Conservation (phyloP, 495 filamentous ascomycete species). For the Rusavskia elegans region DNA sequence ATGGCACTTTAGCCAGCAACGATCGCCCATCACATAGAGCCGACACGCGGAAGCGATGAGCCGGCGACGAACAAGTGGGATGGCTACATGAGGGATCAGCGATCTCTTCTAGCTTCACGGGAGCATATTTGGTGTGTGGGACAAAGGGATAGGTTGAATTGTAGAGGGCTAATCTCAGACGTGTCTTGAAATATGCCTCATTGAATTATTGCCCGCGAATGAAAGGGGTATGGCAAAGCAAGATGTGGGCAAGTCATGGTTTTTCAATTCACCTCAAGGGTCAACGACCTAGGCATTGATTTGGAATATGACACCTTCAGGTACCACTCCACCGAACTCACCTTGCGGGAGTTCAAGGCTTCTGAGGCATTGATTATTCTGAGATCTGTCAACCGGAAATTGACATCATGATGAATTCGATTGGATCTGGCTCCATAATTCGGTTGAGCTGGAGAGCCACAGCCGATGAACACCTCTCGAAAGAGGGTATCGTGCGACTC, state of each 20-base stretch:
- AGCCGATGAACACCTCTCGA: slow-evolving; percentile 47
- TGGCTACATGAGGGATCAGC: neutral
- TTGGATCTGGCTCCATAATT: slow-evolving; percentile 59
- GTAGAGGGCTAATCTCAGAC: neutral
- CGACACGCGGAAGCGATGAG: neutral
- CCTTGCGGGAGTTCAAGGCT: slow-evolving; percentile 54
- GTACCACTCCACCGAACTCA: slow-evolving; percentile 50
- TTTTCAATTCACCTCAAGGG: slow-evolving; percentile 65
- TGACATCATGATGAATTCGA: slow-evolving; percentile 49
- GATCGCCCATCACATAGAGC: neutral
- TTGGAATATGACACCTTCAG: slow-evolving; percentile 75
- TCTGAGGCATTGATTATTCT: slow-evolving; percentile 44
- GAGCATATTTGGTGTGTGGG: neutral
- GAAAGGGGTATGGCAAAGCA: neutral
- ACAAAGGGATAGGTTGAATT: neutral
- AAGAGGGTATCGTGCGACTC: slow-evolving; percentile 45
- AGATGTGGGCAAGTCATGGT: slow-evolving; percentile 69
- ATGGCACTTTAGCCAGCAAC: neutral
- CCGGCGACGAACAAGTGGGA: neutral
- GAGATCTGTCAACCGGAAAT: slow-evolving; percentile 88
- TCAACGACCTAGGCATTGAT: slow-evolving; percentile 67
- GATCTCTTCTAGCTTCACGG: too few species aligned
- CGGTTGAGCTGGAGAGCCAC: slow-evolving; percentile 70
- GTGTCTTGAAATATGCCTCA: neutral
- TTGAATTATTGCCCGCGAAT: neutral